Evolutionary conservation across 2,329 filamentous ascomycete species (phyloP).

Genomic region (Exophiala aquamarina): DNA sequence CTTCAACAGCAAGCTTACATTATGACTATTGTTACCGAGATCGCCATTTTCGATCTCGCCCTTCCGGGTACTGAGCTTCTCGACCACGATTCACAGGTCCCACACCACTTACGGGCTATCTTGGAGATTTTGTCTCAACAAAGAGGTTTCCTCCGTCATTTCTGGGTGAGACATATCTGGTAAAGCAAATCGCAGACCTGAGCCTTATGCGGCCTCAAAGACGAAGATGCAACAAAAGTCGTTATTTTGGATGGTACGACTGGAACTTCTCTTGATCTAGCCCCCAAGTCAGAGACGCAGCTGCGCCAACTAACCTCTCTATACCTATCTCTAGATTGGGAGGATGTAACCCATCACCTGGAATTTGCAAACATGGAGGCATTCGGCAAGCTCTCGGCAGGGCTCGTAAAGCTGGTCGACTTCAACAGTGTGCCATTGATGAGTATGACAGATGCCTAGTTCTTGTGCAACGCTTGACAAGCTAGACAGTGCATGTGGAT

Average conservation of each 20-base stretch:
- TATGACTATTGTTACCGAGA: constrained; percentile 7
- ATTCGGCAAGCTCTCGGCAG: neutral
- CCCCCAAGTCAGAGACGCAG: neutral
- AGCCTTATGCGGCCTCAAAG: neutral
- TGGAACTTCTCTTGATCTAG: too few relatives aligned
- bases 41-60: constrained; percentile 3
- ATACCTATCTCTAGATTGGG: constrained; percentile 9
- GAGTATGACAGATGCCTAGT: neutral
- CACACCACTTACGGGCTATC: neutral
- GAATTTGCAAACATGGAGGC: constrained; percentile 4
- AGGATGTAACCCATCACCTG: constrained; percentile 6
- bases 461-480: neutral
- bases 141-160: constrained; percentile 2
- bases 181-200: too few relatives aligned
- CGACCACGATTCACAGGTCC: neutral
- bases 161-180: constrained; percentile 1
- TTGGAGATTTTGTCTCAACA: constrained; percentile 2
- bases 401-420: constrained; percentile 1
- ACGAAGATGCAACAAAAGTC: neutral
- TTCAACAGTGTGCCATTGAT: constrained; percentile 4
- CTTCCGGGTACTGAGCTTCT: neutral
- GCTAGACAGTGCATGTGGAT: neutral
- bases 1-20: neutral
- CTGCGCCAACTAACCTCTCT: neutral
- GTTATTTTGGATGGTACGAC: constrained; percentile 1